Evolutionary conservation across 2,329 filamentous ascomycete species (phyloP), one percentile per base, ranked within the genome.

Genomic region (Niveomyces coronatus): DNA sequence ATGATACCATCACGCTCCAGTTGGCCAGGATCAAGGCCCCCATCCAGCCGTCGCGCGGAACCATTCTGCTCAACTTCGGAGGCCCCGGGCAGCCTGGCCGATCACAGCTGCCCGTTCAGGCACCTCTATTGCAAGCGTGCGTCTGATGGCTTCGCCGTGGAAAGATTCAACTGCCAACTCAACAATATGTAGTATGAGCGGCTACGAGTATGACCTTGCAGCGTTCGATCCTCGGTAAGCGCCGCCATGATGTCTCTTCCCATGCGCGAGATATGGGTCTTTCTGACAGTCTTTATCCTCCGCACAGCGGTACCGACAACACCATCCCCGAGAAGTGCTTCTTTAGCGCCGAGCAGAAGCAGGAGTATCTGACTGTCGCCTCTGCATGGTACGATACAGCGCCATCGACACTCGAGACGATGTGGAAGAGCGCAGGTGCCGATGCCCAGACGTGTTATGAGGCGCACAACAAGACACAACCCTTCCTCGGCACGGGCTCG

Each of bases 11-110:
- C 9, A 18, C 38, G 1, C 33, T 47, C 4, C 31, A 38, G 4
- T 15, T 47, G 13, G 28, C 42, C 10, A 35, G 32, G 3, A 28
- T 45, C 22, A 37, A 40, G 3, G 43, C 47, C 1, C 26, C 41
- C 3, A 44, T 45, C 15, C 36, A 45, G 26, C 47, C 49, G 3
- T 45, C 42, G 4, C 50, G 50, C 28, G 53, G 55, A 2, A 56
- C 49, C 38, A 56, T 57, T 23, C 24, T 57, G 17, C 37, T 56
- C 36, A 58, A 58, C 39, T 53, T 48, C 40, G 51, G 52, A 13
- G 53, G 53, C 0, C 53, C 53, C 1, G 46, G 54, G 8, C 5
- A n/a, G n/a, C n/a, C n/a, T n/a, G n/a, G n/a, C n/a, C n/a, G n/a
- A n/a, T n/a, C n/a, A n/a, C n/a, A n/a, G n/a, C n/a, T n/a, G n/a